phyloP scores from a whole-genome alignment of 1,284 basidiomycete genomes.

The Dichomitus squalens region DNA sequence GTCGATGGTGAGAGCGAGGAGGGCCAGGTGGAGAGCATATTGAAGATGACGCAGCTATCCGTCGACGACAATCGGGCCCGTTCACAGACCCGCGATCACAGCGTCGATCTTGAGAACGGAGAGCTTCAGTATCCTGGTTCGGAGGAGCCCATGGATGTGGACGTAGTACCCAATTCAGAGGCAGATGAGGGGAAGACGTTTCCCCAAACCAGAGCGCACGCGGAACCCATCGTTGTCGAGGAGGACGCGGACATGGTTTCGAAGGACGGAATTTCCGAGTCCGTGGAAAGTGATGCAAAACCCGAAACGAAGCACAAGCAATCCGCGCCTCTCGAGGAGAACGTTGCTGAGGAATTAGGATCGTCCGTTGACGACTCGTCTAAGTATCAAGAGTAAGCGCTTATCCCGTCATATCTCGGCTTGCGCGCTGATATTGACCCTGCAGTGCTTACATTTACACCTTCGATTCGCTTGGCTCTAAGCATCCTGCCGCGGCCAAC shows the following conservation, averaged over 20 bases:
- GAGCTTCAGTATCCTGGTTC: conserved; percentile 24
- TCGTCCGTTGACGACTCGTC: background rate
- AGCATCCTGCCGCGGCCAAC: conserved; percentile 66
- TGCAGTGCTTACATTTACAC: conserved; percentile 79
- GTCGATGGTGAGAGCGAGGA: conserved; percentile 25
- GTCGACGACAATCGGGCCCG: background rate
- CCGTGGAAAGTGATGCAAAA: background rate
- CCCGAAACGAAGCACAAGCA: background rate
- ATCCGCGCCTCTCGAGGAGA: background rate
- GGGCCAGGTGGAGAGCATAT: conserved; percentile 30
- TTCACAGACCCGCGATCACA: background rate
- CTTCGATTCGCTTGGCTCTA: conserved; percentile 83
- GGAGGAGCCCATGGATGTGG: conserved; percentile 24
- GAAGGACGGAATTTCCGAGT: background rate
- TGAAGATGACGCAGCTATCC: conserved; percentile 18
- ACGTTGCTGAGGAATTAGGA: background rate
- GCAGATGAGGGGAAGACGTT: conserved; percentile 2
- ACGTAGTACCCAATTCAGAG: background rate
- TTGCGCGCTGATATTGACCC: background rate
- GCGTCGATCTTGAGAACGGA: background rate
- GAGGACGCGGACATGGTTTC: background rate
- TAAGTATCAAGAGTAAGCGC: conserved; percentile 8
- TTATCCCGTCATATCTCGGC: background rate
- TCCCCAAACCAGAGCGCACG: background rate
- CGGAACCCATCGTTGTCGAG: conserved; percentile 16